These are phyloP conservation scores for Leishmania aethiopica DNA, from an alignment of 208 protist species.

Conservation along the genomic window DNA sequence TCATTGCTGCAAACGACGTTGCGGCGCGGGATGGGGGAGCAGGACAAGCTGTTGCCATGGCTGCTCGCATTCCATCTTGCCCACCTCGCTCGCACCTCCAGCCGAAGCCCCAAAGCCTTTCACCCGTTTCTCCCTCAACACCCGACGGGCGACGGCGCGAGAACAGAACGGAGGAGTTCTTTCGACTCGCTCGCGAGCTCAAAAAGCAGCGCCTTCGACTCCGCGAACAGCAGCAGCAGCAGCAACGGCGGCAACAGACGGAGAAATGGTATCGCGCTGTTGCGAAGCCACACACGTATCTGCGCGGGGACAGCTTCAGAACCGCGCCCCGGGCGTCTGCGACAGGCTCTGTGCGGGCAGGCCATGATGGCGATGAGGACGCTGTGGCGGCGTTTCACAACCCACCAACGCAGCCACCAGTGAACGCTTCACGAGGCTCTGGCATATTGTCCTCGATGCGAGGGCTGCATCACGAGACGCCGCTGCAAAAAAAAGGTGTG, in stretches of 20 bases:
- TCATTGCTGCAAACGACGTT: neutral
- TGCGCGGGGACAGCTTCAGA: neutral
- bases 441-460: neutral
- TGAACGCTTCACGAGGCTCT: neutral
- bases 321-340: neutral
- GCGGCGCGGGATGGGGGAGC: neutral
- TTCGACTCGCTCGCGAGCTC: conserved; percentile 15
- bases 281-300: neutral
- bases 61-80: neutral
- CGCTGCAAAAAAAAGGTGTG: neutral
- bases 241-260: neutral
- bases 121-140: neutral
- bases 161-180: conserved; percentile 18
- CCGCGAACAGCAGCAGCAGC: neutral
- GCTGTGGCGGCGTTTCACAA: neutral
- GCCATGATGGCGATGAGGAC: neutral
- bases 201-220: neutral
- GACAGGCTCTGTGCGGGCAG: neutral
- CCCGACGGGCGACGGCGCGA: conserved; percentile 4
- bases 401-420: neutral
- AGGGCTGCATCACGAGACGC: neutral
- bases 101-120: neutral
- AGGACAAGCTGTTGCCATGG: neutral
- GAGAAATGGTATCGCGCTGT: neutral
- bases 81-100: neutral